Evolutionary conservation across 768 basidiomycete species (phyloP), one percentile per base, ranked within the genome.

Genomic region (Mycena filopes): DNA sequence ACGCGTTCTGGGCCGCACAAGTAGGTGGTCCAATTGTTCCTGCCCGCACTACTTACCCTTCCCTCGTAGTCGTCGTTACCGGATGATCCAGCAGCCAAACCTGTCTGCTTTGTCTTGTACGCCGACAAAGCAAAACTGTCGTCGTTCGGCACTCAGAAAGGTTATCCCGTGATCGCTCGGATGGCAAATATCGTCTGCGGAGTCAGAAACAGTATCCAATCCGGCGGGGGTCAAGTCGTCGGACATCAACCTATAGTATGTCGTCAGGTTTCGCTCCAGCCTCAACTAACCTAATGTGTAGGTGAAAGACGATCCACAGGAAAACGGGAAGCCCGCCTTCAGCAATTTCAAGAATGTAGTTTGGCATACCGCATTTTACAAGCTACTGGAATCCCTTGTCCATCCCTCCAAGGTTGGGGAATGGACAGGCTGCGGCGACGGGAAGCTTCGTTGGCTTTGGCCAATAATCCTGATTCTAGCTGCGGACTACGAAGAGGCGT

Each of bases 401-500:
- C 0, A 16, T 1, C 51, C 69, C 18, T 70, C 75, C 0, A 36
- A 63, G 8, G 70, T 55, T 2, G 80, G 81, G 1, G 61, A 36
- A 8, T 45, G 43, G 20, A 53, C 70, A 25, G n/a, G 54, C 6
- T 81, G 76, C 63, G 75, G 75, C 6, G 72, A 80, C 66, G 67
- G 69, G 3, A 58, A 77, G 5, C 3, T 23, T 2, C 74, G 71
- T 0, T 65, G 49, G 3, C 46, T 85, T 0, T 84, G 72, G 25
- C 81, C 80, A 1, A 36, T 78, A 5, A 72, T 84, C 33, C 31
- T 81, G 0, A 80, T 83, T 5, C 63, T 82, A 1, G 80, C 77
- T 3, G 75, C 76, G 7, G 81, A 85, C 60, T 84, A 82, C 51
- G 78, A 84, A 64, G 83, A 86, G 73, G 77, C 80, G 83, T 84